A percentile compares a stretch with the other conserved stretches of the same genome.
These are phyloP conservation scores for Pythium volutum DNA, from an alignment of 352 stramenopile species.

Conservation along the genomic window DNA sequence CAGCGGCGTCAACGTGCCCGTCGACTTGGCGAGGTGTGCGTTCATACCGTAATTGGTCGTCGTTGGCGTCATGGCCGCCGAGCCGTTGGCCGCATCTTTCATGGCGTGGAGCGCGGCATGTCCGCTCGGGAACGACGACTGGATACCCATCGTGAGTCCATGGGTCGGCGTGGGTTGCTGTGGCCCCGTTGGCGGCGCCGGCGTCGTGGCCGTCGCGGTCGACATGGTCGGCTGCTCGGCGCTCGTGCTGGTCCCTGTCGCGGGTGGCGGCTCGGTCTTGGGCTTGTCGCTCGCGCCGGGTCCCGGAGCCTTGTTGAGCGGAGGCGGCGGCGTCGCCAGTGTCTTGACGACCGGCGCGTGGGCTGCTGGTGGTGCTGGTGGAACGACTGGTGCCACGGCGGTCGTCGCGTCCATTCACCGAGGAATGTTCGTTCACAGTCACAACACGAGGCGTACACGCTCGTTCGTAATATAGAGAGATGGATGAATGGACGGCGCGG, in stretches of 20 bases:
- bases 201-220: neutral
- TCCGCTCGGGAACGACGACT: neutral
- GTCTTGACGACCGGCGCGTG: constrained; percentile 10
- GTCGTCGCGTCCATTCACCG: constrained; percentile 24
- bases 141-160: constrained; percentile 2
- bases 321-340: neutral
- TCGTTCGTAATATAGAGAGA: neutral
- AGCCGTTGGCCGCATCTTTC: neutral
- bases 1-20: constrained; percentile 26
- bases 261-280: neutral
- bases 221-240: neutral
- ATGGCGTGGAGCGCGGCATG: neutral
- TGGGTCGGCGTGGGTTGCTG: neutral
- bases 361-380: neutral
- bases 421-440: neutral
- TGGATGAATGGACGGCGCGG: neutral
- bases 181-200: neutral
- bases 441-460: neutral
- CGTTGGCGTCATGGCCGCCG: constrained; percentile 26
- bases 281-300: constrained; percentile 1
- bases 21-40: constrained; percentile 11
- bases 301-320: constrained; percentile 3
- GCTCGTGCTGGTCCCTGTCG: neutral
- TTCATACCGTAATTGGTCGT: constrained; percentile 24
- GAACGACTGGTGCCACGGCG: neutral